These are phyloP conservation scores for Onygena corvina DNA, from an alignment of 2,329 filamentous ascomycete species.

Conservation along the genomic window DNA sequence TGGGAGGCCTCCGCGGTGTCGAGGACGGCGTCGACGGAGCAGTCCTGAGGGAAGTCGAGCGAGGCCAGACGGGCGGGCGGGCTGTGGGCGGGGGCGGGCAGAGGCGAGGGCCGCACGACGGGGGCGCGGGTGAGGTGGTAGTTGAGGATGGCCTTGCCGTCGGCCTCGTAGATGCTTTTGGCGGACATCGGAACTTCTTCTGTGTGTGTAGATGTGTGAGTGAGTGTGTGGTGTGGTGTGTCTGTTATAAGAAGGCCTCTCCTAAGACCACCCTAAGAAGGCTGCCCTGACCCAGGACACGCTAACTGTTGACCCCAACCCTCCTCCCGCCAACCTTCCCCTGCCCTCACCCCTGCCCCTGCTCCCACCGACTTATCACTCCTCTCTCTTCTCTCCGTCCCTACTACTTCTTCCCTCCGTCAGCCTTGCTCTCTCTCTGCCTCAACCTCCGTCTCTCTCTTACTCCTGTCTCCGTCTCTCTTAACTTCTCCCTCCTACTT, in stretches of 20 bases:
- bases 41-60: conserved; percentile 84
- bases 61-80: conserved; percentile 79
- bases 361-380: conserved; percentile 3
- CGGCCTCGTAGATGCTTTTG: conserved; percentile 96
- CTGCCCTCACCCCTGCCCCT: too few relatives aligned
- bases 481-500: background rate
- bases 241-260: too few relatives aligned
- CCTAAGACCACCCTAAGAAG: too few relatives aligned
- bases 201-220: background rate
- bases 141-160: conserved; percentile 99
- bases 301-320: too few relatives aligned
- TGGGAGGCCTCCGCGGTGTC: conserved; percentile 93
- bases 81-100: conserved; percentile 84
- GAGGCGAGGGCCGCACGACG: conserved; percentile 95
- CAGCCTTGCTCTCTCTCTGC: conserved; percentile 19
- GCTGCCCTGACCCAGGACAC: too few relatives aligned
- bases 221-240: background rate
- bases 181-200: conserved; percentile 59
- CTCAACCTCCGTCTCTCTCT: conserved; percentile 13
- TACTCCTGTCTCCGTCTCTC: conserved; percentile 13
- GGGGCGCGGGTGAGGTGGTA: conserved; percentile 97
- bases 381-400: conserved; percentile 12
- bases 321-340: too few relatives aligned
- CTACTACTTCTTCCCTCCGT: conserved; percentile 12
- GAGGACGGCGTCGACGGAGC: conserved; percentile 68